Evolutionary conservation across 2,329 filamentous ascomycete genomes (phyloP).

Genomic region (Pyricularia grisea): DNA sequence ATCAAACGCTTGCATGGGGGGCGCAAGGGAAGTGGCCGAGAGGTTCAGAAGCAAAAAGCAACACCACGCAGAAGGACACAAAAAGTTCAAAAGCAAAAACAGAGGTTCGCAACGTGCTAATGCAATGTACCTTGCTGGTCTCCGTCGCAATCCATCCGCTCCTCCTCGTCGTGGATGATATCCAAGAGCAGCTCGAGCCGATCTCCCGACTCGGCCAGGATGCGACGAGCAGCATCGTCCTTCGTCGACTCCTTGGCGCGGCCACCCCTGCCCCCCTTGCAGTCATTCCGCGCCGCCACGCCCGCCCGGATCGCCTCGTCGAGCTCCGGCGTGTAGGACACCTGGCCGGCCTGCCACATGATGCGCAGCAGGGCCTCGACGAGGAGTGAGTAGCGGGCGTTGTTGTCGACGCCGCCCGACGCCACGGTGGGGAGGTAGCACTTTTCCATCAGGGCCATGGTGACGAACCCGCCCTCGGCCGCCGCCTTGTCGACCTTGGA

Average conservation of each 20-base stretch:
- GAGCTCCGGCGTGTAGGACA: constrained; percentile 26
- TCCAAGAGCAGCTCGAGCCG: constrained; percentile 31
- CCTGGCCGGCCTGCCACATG: constrained; percentile 26
- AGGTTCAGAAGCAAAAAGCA: not conserved
- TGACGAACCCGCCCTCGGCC: constrained; percentile 28
- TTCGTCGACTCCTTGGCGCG: constrained; percentile 23
- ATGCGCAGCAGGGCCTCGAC: constrained; percentile 56
- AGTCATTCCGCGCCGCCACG: constrained; percentile 33
- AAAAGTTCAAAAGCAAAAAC: not conserved
- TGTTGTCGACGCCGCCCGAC: constrained; percentile 53
- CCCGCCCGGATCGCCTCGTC: constrained; percentile 32
- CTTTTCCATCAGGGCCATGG: constrained; percentile 34
- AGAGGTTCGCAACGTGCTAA: not conserved
- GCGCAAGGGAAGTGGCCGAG: not conserved
- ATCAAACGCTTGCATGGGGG: not conserved
- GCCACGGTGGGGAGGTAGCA: constrained; percentile 61
- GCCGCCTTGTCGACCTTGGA: constrained; percentile 25
- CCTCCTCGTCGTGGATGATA: constrained; percentile 17
- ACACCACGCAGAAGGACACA: not conserved
- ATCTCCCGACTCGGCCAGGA: constrained; percentile 33
- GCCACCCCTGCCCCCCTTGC: constrained; percentile 25
- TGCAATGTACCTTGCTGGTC: not conserved
- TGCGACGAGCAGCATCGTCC: constrained; percentile 28
- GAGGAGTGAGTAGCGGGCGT: constrained; percentile 62
- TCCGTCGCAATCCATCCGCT: not conserved